Conservation (phyloP, 345 rosid genomes). For the Conringia planisiliqua region DNA sequence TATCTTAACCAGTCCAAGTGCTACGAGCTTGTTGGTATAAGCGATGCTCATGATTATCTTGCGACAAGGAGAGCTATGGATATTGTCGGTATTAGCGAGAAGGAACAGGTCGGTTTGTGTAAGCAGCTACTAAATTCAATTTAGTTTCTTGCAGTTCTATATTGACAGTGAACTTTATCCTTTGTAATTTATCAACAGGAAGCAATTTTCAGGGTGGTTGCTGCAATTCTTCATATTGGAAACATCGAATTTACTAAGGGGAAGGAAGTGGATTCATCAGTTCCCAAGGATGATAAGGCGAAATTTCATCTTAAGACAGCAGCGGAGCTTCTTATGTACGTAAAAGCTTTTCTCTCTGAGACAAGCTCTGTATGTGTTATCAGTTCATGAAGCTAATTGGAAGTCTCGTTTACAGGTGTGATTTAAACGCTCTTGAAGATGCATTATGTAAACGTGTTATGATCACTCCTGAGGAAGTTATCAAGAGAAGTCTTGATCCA, state of each 20-base stretch:
- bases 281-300: background rate
- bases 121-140: background rate
- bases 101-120: background rate
- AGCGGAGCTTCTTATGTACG: slow-evolving; percentile 1
- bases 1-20: slow-evolving; percentile 7
- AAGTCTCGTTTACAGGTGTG: slow-evolving; percentile 1
- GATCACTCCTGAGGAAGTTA: slow-evolving; percentile 11
- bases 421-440: background rate
- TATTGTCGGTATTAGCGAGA: background rate
- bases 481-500: slow-evolving; percentile 3
- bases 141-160: background rate
- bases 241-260: slow-evolving; percentile 1
- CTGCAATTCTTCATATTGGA: slow-evolving; percentile 6
- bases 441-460: slow-evolving; percentile 1
- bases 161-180: background rate
- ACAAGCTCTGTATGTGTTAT: background rate
- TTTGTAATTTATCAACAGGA: background rate
- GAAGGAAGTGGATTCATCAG: background rate
- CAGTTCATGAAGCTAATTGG: background rate
- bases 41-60: background rate
- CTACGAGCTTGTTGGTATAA: background rate
- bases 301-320: background rate
- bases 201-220: slow-evolving; percentile 12
- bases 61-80: slow-evolving; percentile 6
- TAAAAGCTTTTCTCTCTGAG: background rate